Base-by-base conservation (phyloP, 2,329 filamentous ascomycete species). In the Pleochaeta shiraiana region DNA sequence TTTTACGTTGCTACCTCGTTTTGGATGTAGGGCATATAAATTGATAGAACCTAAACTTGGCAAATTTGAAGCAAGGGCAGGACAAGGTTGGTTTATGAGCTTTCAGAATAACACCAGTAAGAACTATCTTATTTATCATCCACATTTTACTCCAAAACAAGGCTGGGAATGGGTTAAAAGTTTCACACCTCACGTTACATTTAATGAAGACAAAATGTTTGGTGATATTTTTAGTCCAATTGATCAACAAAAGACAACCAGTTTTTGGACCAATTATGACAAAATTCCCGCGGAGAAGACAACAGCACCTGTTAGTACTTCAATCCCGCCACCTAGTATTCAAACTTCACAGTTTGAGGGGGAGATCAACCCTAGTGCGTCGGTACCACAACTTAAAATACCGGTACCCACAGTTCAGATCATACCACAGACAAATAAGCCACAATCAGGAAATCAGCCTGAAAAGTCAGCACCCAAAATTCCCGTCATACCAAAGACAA, bases 301-400 rank as follows among this genome's bases (percentile, higher is more conserved):
- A 53, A 53, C 21, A 53, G 47, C 47, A 53, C 47, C 47, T 53
- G 5, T 7, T 53, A 53, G 47, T 53, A 12, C 47, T 53, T 53
- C 6, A 28, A 53, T 53, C 47, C 47, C 47, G 19, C 47, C 47
- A 3, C 47, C 47, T 53, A 28, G 47, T 53, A 53, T 53, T 53
- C 47, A 53, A 53, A 12, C 45, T 50, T 50, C 45, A 53, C 47
- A 53, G 47, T 53, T 53, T 53, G 47, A 53, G 47, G 37, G 37
- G 37, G 37, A 43, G 37, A 43, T 43, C 37, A 43, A 3, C 37
- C n/a, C 37, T 43, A 43, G 37, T 43, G 34, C 16, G 16, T 37
- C 34, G 34, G 34, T 16, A 37, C 7, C 7, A 7, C 34, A 37
- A 37, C 34, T 37, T 37, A 16, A 37, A 37, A 37, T 37, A 37